Conservation (phyloP, 2,329 filamentous ascomycete species). For the Pestalotiopsis fici region DNA sequence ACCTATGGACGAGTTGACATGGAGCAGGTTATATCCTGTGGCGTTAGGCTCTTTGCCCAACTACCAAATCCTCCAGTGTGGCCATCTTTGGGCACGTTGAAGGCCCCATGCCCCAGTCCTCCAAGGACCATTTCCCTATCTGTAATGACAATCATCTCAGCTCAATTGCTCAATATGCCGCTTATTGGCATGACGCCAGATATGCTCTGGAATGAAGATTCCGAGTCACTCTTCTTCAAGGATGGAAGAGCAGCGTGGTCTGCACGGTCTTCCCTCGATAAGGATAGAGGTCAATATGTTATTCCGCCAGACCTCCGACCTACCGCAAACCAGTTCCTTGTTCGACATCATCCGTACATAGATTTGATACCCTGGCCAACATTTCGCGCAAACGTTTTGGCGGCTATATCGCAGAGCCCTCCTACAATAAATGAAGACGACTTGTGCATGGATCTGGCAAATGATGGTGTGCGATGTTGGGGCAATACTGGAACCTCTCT, state of each 20-base stretch:
- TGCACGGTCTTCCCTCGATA: too few species aligned
- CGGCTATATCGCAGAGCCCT: background rate
- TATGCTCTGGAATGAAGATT: background rate
- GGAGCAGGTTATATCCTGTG: background rate
- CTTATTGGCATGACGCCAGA: background rate
- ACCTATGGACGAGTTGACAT: background rate
- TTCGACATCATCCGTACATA: constrained; percentile 21
- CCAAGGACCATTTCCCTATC: background rate
- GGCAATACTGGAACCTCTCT: constrained; percentile 16
- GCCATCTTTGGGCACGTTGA: background rate
- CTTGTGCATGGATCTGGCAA: constrained; percentile 22
- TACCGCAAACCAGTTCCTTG: constrained; percentile 20
- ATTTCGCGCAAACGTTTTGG: constrained; percentile 22
- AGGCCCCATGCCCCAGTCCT: background rate
- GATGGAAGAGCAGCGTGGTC: too few species aligned
- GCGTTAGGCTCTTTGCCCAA: background rate
- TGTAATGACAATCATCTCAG: background rate
- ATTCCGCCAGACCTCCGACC: constrained; percentile 20
- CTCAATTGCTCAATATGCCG: background rate
- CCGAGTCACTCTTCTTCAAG: constrained; percentile 12
- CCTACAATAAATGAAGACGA: constrained; percentile 19
- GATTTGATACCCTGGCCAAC: constrained; percentile 27
- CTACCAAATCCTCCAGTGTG: background rate
- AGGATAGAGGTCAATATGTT: background rate
- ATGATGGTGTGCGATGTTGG: constrained; percentile 25